Evolutionary conservation across 2,329 filamentous ascomycete species (phyloP).

Genomic region (Fusarium heterosporum): DNA sequence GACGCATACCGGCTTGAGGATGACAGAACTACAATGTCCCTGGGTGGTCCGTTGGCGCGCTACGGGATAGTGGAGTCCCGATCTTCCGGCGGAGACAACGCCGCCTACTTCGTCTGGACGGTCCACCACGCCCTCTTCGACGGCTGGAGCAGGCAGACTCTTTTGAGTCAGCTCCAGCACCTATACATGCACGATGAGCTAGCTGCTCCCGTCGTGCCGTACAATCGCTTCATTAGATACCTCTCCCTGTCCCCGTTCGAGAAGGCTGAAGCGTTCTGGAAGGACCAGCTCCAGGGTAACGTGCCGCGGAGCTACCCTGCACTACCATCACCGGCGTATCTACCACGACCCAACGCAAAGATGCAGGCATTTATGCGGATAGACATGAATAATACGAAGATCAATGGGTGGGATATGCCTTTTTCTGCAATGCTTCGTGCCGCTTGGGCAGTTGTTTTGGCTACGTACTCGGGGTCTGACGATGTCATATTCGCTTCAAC

Average conservation of each 20-base stretch:
- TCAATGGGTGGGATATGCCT: background rate
- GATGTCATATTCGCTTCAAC: slow-evolving; percentile 6
- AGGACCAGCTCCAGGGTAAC: slow-evolving; percentile 1
- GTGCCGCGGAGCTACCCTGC: slow-evolving; percentile 5
- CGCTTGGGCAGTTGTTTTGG: slow-evolving; percentile 7
- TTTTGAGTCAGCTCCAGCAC: slow-evolving; percentile 8
- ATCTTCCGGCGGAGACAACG: slow-evolving; percentile 1
- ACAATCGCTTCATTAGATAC: slow-evolving; percentile 5
- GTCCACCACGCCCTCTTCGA: slow-evolving; percentile 11
- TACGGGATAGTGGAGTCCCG: slow-evolving; percentile 6
- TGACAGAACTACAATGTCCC: slow-evolving; percentile 8
- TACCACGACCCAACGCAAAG: slow-evolving; percentile 2
- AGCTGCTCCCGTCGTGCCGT: background rate
- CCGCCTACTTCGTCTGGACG: slow-evolving; percentile 6
- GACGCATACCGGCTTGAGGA: slow-evolving; percentile 10
- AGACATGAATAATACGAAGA: background rate
- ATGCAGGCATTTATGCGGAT: slow-evolving; percentile 4
- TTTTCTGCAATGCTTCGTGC: slow-evolving; percentile 5
- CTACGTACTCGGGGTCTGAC: background rate
- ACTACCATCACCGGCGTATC: slow-evolving; percentile 2
- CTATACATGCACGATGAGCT: slow-evolving; percentile 5
- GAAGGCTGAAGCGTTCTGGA: slow-evolving; percentile 3
- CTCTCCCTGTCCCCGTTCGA: background rate
- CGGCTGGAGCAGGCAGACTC: slow-evolving; percentile 2
- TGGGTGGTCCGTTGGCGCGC: slow-evolving; percentile 13